phyloP scores from a whole-genome alignment of 371 early-diverging fungal species.

The Funneliformis caledonium region DNA sequence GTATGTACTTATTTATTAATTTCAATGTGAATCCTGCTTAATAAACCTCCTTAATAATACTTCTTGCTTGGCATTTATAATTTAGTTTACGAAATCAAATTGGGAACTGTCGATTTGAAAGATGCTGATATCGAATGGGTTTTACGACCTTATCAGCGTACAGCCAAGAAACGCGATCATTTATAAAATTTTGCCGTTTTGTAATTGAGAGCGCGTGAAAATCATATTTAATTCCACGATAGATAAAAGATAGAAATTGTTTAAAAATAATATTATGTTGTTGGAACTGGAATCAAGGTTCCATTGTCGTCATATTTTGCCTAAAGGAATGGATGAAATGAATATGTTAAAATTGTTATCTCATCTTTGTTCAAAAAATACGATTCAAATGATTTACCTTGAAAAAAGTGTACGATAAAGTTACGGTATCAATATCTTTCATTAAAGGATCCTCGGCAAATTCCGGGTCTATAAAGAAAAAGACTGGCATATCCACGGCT shows the following conservation, averaged over 20 bases:
- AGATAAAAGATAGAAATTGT: not conserved
- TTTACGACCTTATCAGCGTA: conserved; percentile 92
- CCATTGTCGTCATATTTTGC: conserved; percentile 30
- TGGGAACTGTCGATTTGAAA: conserved; percentile 93
- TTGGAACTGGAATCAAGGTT: conserved; percentile 9
- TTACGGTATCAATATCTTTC: conserved; percentile 93
- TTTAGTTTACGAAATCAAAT: conserved; percentile 89
- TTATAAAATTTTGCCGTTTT: conserved; percentile 50
- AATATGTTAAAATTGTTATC: not conserved
- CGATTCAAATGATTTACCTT: conserved; percentile 55
- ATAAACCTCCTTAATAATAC: not conserved
- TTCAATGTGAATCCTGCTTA: not conserved
- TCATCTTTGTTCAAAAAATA: no score
- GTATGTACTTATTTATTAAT: conserved; percentile 51
- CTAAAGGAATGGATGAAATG: not conserved
- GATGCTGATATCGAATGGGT: conserved; percentile 99
- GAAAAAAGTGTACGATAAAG: conserved; percentile 92
- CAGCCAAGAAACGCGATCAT: conserved; percentile 88
- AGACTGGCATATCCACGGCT: conserved; percentile 99
- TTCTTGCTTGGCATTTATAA: not conserved
- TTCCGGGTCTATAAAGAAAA: conserved; percentile 98
- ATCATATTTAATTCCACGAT: not conserved
- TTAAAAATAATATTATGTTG: not conserved
- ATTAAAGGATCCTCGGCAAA: conserved; percentile 94
- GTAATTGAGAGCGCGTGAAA: not conserved